phyloP scores from a whole-genome alignment of 306 rosid species.

The Glycine latifolia region DNA sequence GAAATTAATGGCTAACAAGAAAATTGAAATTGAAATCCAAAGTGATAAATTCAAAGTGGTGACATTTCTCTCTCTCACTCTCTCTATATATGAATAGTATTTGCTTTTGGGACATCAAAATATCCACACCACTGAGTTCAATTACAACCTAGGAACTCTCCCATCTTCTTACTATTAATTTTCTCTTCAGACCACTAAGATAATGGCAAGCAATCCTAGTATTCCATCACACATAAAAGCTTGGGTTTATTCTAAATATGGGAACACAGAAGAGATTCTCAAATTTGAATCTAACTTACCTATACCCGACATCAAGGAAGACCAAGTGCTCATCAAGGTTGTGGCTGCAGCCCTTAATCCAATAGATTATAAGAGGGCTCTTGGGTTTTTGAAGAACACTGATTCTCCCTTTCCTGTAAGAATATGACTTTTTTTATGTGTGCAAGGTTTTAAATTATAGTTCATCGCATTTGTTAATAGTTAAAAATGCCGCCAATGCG shows the following conservation, averaged over 20 bases:
- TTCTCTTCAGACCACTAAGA: background rate
- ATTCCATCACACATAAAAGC: conserved; percentile 51
- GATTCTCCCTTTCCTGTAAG: conserved; percentile 58
- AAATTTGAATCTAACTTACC: conserved; percentile 53
- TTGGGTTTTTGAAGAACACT: conserved; percentile 46
- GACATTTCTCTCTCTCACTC: background rate
- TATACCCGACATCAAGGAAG: conserved; percentile 55
- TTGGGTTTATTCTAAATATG: conserved; percentile 66
- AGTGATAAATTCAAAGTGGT: background rate
- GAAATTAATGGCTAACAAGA: conserved; percentile 51
- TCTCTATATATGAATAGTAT: background rate
- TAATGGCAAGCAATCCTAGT: background rate
- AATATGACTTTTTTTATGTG: background rate
- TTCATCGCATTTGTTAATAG: too few species aligned
- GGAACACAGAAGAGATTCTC: conserved; percentile 57
- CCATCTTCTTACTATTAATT: too few species aligned
- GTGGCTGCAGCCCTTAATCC: conserved; percentile 78
- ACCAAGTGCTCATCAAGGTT: conserved; percentile 70
- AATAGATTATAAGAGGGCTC: conserved; percentile 63
- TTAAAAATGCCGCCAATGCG: too few species aligned
- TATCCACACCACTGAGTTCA: background rate
- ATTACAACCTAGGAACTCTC: background rate
- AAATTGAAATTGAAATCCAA: conserved; percentile 4
- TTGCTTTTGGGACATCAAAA: background rate
- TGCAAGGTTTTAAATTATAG: too few species aligned